Base-by-base conservation (phyloP, 2,329 filamentous ascomycete species). In the Bisporella sp. region DNA sequence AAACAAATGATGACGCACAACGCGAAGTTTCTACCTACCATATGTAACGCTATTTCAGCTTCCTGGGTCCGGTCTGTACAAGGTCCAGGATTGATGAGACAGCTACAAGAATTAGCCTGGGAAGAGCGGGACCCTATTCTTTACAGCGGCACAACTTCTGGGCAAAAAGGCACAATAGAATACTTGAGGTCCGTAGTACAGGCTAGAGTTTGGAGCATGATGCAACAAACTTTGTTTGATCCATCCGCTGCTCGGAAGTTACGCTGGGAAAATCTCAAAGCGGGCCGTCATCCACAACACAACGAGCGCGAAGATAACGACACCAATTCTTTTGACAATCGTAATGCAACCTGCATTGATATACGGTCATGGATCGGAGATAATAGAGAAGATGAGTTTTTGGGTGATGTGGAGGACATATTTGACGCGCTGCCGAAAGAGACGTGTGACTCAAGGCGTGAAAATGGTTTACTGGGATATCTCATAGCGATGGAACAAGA, bases 201-300 rank as follows among this genome's bases (percentile, higher is more conserved):
- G 41, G 37, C 49, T 3, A 53, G 54, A 30, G 11, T 62, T 13
- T 64, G 59, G 59, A 45, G 41, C 8, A 62, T 62, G 55, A 62
- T 61, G 57, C 59, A 60, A 31, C 52, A 39, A 33, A 56, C 53
- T 6, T 28, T 62, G 6, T 56, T 56, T 37, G 49, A 61, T 37
- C 41, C 50, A 5, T 43, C 48, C 12, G 50, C 51, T 11, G 50
- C 47, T 3, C 50, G 48, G 28, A 53, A 47, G 31, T 5, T 58
- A 30, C 52, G 46, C 44, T 8, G 9, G 13, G 21, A 21, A 21
- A 21, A 21, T 21, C 21, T 21, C 21, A 3, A 21, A 21, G 21
- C 3, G 21, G 21, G 21, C 21, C 21, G 21, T 21, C 21, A 21
- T 21, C 21, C 21, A 21, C 21, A 21, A 21, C 3, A 21, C 21